phyloP scores from a whole-genome alignment of 371 early-diverging fungal species.

The Mycotypha africana region DNA sequence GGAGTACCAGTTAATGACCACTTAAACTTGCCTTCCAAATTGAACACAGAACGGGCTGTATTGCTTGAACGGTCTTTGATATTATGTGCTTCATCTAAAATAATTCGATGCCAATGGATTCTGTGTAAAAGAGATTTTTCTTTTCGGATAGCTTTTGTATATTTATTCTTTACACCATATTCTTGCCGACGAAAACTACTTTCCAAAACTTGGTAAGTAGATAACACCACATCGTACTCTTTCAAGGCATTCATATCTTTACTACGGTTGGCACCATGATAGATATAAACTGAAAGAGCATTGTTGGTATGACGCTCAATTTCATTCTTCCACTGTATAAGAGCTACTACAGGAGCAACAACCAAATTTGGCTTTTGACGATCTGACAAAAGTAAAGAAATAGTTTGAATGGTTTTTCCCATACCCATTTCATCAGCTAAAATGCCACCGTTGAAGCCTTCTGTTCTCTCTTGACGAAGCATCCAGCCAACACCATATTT shows the following conservation, averaged over 20 bases:
- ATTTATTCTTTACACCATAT: slow-evolving; percentile 57
- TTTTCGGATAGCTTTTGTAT: slow-evolving; percentile 42
- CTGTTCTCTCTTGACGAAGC: slow-evolving; percentile 61
- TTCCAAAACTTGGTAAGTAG: slow-evolving; percentile 86
- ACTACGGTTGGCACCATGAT: slow-evolving; percentile 66
- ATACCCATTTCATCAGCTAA: slow-evolving; percentile 96
- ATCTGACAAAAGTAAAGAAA: slow-evolving; percentile 72
- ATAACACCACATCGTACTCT: slow-evolving; percentile 76
- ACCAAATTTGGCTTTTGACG: slow-evolving; percentile 76
- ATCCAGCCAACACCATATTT: slow-evolving; percentile 84
- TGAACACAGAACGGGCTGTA: slow-evolving; percentile 86
- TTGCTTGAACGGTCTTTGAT: slow-evolving; percentile 92
- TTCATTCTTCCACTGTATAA: slow-evolving; percentile 88
- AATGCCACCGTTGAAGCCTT: slow-evolving; percentile 77
- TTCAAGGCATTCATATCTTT: slow-evolving; percentile 42
- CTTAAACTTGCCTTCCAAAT: slow-evolving; percentile 63
- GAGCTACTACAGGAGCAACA: slow-evolving; percentile 81
- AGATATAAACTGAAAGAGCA: slow-evolving; percentile 60
- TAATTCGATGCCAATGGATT: slow-evolving; percentile 80
- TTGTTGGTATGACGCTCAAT: slow-evolving; percentile 66
- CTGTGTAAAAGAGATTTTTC: slow-evolving; percentile 69
- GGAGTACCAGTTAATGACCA: slow-evolving; percentile 98
- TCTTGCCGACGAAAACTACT: slow-evolving; percentile 67
- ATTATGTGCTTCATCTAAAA: slow-evolving; percentile 94
- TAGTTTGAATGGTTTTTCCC: slow-evolving; percentile 98